Conservation (phyloP, 208 protist species). For the Trypanosoma theileri region DNA sequence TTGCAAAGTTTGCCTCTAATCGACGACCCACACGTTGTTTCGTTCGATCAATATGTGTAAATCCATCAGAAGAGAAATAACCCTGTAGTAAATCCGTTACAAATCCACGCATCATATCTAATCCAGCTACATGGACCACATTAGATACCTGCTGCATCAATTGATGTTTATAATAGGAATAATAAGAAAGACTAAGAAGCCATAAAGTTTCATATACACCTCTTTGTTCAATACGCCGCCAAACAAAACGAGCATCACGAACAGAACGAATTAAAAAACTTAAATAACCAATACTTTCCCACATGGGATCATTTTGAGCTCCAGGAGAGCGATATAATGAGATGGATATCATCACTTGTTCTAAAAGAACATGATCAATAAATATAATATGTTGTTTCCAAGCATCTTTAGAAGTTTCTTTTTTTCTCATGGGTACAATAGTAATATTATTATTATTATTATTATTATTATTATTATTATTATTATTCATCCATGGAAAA, state of each 20-base stretch:
- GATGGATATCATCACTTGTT: slow-evolving; percentile 63
- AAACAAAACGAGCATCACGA: slow-evolving; percentile 65
- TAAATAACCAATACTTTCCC: slow-evolving; percentile 52
- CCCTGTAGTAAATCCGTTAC: slow-evolving; percentile 60
- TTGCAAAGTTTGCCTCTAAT: slow-evolving; percentile 28
- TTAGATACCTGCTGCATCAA: slow-evolving; percentile 66
- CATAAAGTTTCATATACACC: slow-evolving; percentile 67
- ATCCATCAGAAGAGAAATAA: slow-evolving; percentile 25
- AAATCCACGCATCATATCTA: slow-evolving; percentile 75
- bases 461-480: slow-evolving; percentile 1
- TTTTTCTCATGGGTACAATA: neutral
- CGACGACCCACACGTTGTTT: slow-evolving; percentile 48
- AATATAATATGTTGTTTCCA: slow-evolving; percentile 47
- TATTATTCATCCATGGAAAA: neutral
- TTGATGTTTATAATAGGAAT: slow-evolving; percentile 56
- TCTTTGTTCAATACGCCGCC: slow-evolving; percentile 55
- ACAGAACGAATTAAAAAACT: slow-evolving; percentile 75
- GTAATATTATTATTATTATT: neutral
- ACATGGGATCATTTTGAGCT: slow-evolving; percentile 69
- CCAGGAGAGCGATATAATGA: slow-evolving; percentile 78
- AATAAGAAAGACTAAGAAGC: slow-evolving; percentile 63
- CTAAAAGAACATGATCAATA: slow-evolving; percentile 54
- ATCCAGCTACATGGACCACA: slow-evolving; percentile 66
- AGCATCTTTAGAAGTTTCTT: slow-evolving; percentile 16
- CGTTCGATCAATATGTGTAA: slow-evolving; percentile 29